A percentile compares a stretch with the other conserved stretches of the same genome.
Evolutionary conservation across 139 green algal species (phyloP).

Genomic region (Coelastrella sp.): DNA sequence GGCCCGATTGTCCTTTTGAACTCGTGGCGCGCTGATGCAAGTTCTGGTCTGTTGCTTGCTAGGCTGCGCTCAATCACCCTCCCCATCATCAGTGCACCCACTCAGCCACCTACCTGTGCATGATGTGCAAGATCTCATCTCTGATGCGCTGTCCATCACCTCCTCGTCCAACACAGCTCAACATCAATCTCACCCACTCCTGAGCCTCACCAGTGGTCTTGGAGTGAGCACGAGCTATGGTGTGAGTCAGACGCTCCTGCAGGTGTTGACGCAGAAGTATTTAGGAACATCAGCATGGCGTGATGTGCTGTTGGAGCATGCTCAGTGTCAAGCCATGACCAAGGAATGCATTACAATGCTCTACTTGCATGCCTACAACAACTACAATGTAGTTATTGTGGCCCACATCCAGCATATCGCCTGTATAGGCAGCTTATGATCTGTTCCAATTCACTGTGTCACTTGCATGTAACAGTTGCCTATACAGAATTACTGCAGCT

Average conservation of each 20-base stretch:
- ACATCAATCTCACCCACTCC: conserved; percentile 92
- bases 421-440: too few relatives aligned
- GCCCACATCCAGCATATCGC: too few relatives aligned
- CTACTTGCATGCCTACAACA: too few relatives aligned
- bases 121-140: conserved; percentile 99
- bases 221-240: conserved; percentile 75
- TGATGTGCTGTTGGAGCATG: too few relatives aligned
- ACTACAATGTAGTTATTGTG: too few relatives aligned
- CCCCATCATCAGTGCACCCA: neutral
- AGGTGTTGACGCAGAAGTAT: neutral
- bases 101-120: conserved; percentile 79
- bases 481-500: too few relatives aligned
- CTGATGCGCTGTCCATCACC: conserved; percentile 96
- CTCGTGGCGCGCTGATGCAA: neutral
- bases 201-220: conserved; percentile 73
- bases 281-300: neutral
- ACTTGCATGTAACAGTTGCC: too few relatives aligned
- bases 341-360: too few relatives aligned
- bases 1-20: too few relatives aligned
- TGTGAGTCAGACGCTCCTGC: conserved; percentile 92
- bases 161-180: conserved; percentile 92
- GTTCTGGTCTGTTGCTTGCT: neutral
- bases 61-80: neutral
- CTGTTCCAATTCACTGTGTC: too few relatives aligned
- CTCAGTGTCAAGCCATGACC: too few relatives aligned